These are phyloP conservation scores for Coprinellus aureogranulatus DNA, from an alignment of 768 basidiomycete genomes.

Conservation along the genomic window DNA sequence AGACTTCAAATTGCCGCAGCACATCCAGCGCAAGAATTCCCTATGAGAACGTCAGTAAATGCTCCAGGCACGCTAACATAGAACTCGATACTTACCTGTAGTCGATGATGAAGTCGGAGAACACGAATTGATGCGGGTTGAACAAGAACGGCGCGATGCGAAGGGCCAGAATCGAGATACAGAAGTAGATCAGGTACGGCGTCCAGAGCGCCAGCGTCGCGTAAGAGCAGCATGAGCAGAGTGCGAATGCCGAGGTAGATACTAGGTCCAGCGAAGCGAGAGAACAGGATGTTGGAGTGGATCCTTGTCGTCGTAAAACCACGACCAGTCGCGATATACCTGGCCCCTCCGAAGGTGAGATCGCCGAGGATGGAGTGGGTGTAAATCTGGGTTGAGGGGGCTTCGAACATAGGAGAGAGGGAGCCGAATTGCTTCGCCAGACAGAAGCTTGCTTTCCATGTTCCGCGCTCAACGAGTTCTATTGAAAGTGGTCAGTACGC, in stretches of 20 bases:
- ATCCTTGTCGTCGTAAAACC: constrained; percentile 97
- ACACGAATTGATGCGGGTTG: constrained; percentile 99
- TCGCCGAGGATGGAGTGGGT: constrained; percentile 97
- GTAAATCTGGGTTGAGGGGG: constrained; percentile 97
- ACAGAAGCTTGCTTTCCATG: constrained; percentile 86
- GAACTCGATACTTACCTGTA: constrained; percentile 70
- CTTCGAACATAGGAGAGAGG: constrained; percentile 92
- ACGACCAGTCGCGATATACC: constrained; percentile 98
- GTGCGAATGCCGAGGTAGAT: constrained; percentile 97
- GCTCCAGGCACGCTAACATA: constrained; percentile 5
- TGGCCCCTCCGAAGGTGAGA: constrained; percentile 94
- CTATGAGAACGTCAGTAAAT: constrained; percentile 37
- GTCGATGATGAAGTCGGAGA: constrained; percentile 96
- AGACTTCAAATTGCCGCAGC: constrained; percentile 92
- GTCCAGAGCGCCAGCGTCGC: constrained; percentile 92
- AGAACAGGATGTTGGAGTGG: constrained; percentile 92
- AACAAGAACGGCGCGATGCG: constrained; percentile 97
- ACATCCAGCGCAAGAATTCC: constrained; percentile 99
- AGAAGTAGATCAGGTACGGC: constrained; percentile 94
- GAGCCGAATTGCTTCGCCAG: constrained; percentile 93
- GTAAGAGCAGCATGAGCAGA: constrained; percentile 86
- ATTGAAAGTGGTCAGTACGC: constrained; percentile 5
- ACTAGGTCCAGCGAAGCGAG: constrained; percentile 96
- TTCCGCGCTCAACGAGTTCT: constrained; percentile 96
- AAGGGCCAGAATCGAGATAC: constrained; percentile 89